Evolutionary conservation across 2,329 filamentous ascomycete species (phyloP), one percentile per base, ranked within the genome.

Genomic region (Ceratocystis ficicola): DNA sequence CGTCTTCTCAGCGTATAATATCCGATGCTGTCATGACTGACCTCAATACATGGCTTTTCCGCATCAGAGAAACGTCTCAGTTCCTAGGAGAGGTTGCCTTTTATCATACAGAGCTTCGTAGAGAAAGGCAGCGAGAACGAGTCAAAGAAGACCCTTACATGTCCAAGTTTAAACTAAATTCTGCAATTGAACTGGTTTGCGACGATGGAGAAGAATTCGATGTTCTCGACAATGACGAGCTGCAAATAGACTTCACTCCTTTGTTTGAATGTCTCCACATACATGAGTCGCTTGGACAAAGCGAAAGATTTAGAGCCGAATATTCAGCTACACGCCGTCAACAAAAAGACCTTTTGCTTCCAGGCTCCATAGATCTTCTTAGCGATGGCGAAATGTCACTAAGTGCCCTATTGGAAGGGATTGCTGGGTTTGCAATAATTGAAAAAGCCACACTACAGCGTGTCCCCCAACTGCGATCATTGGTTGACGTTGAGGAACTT

Each of bases 11-110:
- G 72, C 91, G 90, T 72, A 86, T 90, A 63, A 96, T 99, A 66
- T 93, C 93, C 3, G 93, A 97, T 75, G 91, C 92, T 15, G 94
- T 99, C 70, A 97, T 97, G 90, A 88, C 85, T 1, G 94, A 99
- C 75, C 77, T 99, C 65, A 97, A 97, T 73, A 96, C 91, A 0
- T 99, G 94, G 94, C 80, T 99, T 8, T 99, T 88, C 72, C 86
- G 90, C 25, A 95, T 99, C 69, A 86, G 94, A 71, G 94, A 99
- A 75, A 95, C 91, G 20, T 96, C 94, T 1, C 93, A 96, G 71
- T 96, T 96, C 69, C 78, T 99, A 6, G 94, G 94, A 3, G 94
- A 99, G 74, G 90, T 99, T 5, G 92, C 94, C 3, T 95, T 99
- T 73, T 97, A 95, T 72, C 91, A 97, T 72, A 99, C 94, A 0